phyloP scores from a whole-genome alignment of 2,329 filamentous ascomycete genomes.

The Xylariaceae sp. region DNA sequence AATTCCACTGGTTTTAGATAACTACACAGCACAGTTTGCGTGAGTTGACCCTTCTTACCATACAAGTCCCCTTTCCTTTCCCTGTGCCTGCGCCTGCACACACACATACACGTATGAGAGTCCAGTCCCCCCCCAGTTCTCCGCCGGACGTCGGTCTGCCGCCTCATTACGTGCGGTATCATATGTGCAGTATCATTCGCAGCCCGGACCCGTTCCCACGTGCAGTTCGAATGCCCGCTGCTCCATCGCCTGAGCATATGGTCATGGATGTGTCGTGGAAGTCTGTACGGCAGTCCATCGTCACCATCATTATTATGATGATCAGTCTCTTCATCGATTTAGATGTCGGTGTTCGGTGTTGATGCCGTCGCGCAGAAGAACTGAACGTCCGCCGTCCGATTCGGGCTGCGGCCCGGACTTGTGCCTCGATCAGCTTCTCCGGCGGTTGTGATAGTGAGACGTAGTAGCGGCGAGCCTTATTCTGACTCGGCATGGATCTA shows the following conservation, averaged over 20 bases:
- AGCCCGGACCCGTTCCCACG: background rate
- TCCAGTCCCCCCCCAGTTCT: background rate
- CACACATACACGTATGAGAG: background rate
- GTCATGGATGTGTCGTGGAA: background rate
- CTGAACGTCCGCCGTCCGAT: background rate
- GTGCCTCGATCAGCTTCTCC: background rate
- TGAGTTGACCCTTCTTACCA: background rate
- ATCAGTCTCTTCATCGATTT: background rate
- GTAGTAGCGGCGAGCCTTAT: background rate
- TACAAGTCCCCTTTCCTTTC: background rate
- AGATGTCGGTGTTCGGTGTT: background rate
- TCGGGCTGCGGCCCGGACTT: background rate
- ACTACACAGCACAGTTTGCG: too few relatives aligned
- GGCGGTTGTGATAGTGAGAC: background rate
- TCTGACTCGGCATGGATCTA: background rate
- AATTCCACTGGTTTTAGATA: too few relatives aligned
- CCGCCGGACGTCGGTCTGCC: background rate
- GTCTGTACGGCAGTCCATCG: background rate
- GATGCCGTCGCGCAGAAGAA: background rate
- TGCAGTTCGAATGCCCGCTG: background rate
- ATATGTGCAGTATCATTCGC: background rate
- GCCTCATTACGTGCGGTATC: background rate
- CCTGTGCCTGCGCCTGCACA: background rate
- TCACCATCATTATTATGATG: background rate
- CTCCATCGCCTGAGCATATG: background rate